A percentile compares a stretch with the other conserved stretches of the same genome.
phyloP scores from a whole-genome alignment of 352 stramenopile genomes.

The Pythium dissimile region DNA sequence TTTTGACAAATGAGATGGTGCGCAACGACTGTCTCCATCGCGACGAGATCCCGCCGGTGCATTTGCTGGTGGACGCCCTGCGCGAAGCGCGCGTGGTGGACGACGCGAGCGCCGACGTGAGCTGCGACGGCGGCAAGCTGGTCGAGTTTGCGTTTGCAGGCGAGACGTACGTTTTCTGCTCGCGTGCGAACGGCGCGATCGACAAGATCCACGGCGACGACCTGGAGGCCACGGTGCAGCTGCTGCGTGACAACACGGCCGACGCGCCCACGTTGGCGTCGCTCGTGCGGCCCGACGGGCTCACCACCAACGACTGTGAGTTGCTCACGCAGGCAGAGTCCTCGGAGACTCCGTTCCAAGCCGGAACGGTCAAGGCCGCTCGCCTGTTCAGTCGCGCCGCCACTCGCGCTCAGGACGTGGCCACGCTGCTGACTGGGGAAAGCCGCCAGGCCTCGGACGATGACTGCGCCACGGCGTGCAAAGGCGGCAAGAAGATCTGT shows the following conservation, averaged over 20 bases:
- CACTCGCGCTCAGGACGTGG: not conserved
- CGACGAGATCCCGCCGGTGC: not conserved
- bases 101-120: not conserved
- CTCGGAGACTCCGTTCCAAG: not conserved
- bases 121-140: not conserved
- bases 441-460: not conserved
- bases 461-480: conserved; percentile 5
- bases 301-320: not conserved
- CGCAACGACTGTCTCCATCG: not conserved
- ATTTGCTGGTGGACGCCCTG: not conserved
- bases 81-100: not conserved
- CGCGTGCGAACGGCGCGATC: not conserved
- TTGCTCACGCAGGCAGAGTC: not conserved
- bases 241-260: not conserved
- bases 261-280: not conserved
- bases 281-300: not conserved
- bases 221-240: conserved; percentile 3
- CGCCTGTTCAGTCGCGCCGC: not conserved
- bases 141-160: conserved; percentile 10
- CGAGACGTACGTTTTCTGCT: conserved; percentile 12
- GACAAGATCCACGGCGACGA: conserved; percentile 7
- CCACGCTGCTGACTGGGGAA: not conserved
- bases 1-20: not conserved
- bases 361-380: not conserved
- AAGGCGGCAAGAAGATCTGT: conserved; percentile 16